phyloP scores from a whole-genome alignment of 1,284 basidiomycete species.

The Pyrrhoderma lamaoense region DNA sequence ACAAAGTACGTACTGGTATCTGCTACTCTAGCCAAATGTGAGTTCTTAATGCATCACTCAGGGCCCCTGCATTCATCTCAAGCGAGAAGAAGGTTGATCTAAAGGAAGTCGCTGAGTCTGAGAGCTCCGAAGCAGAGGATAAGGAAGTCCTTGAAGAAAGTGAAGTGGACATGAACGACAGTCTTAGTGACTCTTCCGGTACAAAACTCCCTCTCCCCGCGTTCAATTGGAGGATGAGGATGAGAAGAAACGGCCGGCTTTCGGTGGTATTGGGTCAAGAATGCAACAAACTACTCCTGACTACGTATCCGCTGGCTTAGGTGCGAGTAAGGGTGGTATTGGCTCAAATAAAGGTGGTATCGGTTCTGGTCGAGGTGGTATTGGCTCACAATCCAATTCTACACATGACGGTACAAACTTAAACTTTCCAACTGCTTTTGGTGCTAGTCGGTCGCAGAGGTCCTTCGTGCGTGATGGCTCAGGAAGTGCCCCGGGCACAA shows the following conservation, averaged over 20 bases:
- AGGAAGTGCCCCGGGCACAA: conserved; percentile 34
- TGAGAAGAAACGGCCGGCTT: conserved; percentile 36
- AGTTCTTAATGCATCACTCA: conserved; percentile 19
- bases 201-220: conserved; percentile 47
- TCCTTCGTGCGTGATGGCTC: conserved; percentile 50
- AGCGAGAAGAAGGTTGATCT: conserved; percentile 46
- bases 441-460: conserved; percentile 34
- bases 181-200: conserved; percentile 20
- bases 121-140: conserved; percentile 27
- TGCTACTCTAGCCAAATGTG: conserved; percentile 1
- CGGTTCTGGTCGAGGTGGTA: conserved; percentile 30
- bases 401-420: conserved; percentile 18
- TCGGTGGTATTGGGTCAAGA: conserved; percentile 44
- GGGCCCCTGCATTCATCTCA: conserved; percentile 69
- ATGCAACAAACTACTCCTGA: conserved; percentile 20
- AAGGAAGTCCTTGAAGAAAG: conserved; percentile 27
- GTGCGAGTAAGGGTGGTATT: conserved; percentile 19
- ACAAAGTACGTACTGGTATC: conserved; percentile 42
- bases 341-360: conserved; percentile 29
- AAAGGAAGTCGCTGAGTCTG: conserved; percentile 36
- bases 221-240: conserved; percentile 35
- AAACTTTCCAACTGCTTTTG: conserved; percentile 39
- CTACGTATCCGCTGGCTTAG: conserved; percentile 18
- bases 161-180: conserved; percentile 33
- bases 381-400: conserved; percentile 27